Evolutionary conservation across 495 filamentous ascomycete species (phyloP), one percentile per base, ranked within the genome.

Genomic region (Podospora pseudocomata): DNA sequence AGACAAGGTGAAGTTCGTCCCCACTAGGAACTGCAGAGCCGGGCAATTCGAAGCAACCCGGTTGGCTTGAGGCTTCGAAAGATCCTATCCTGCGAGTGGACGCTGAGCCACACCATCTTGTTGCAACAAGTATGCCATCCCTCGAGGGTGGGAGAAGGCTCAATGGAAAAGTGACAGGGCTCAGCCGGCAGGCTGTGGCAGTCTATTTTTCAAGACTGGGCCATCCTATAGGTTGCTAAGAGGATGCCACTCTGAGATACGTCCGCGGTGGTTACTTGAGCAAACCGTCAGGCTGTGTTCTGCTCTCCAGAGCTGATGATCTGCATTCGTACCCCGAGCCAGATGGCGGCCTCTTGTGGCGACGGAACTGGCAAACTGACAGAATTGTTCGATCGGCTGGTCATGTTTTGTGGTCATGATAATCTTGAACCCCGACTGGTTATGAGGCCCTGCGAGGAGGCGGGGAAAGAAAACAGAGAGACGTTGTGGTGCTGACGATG

Each of bases 161-260:
- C 39, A 49, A 16, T 49, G 7, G 7, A 60, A 20, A 61, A 61
- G 30, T 28, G 26, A 59, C 26, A 44, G 23, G 55, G 54, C 67
- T 58, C 53, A 63, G 66, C 55, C 32, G 18, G 61, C 20, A 20
- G 61, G 66, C 66, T 58, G 66, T 64, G 53, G 26, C 23, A 2
- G 39, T 49, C 15, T 34, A 23, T 23, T 34, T 27, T n/a, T 64
- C 53, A 23, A 65, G 54, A 63, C 34, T 28, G 44, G 63, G 26
- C 63, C 5, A 27, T 11, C 5, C 57, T 18, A 23, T 23, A 23
- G 23, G 54, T 26, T 54, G 53, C 54, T 66, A 28, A 19, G 44
- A 66, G 68, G 34, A 65, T 70, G 68, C 68, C 68, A 70, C 68
- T 64, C 64, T 27, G 64, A 55, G 64, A 44, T 6, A 49, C 13